Base-by-base conservation (phyloP, 2,329 filamentous ascomycete species). In the Colletotrichum sansevieriae region DNA sequence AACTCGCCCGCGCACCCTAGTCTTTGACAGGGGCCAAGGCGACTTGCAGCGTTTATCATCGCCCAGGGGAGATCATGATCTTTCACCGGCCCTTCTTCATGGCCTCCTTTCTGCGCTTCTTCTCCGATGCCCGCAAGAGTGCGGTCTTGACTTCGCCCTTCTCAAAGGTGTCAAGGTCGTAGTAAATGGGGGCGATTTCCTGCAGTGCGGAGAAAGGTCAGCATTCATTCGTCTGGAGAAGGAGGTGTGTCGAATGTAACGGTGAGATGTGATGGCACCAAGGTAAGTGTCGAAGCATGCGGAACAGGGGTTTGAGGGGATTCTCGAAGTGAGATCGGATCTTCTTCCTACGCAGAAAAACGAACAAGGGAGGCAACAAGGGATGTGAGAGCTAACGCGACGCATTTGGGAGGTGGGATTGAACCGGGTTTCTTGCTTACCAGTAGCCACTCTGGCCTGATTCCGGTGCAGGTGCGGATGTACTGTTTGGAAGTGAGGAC, bases 401-500 rank as follows among this genome's bases (percentile, higher is more conserved):
- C 55, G 35, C 62, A 20, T 33, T 18, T 41, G 54, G 11, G 9
- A 29, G 58, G 51, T 37, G 33, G 41, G 25, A 47, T 52, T 43
- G 25, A 41, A 11, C 29, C 1, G 41, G 37, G 13, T 39, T 12
- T 39, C 13, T 39, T 61, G 75, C 91, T 82, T 85, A 95, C 93
- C 80, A 98, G 78, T 70, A 99, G 83, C 96, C 96, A 99, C 80
- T 99, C 96, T 0, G 95, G 93, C 78, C 93, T 92, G 63, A 99
- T 91, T 35, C 92, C 90, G 12, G 95, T 98, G 55, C 98, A 94
- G 0, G 94, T 98, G 65, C 97, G 89, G 75, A 99, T 95, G 79
- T 98, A 99, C 83, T 98, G 97, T 87, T 99, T 98, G 61, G 92
- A 96, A 1, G 96, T 99, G 64, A 99, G 88, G 12, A 99, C 96